Conservation (phyloP, 1,284 basidiomycete genomes). For the Wallemia ichthyophaga region DNA sequence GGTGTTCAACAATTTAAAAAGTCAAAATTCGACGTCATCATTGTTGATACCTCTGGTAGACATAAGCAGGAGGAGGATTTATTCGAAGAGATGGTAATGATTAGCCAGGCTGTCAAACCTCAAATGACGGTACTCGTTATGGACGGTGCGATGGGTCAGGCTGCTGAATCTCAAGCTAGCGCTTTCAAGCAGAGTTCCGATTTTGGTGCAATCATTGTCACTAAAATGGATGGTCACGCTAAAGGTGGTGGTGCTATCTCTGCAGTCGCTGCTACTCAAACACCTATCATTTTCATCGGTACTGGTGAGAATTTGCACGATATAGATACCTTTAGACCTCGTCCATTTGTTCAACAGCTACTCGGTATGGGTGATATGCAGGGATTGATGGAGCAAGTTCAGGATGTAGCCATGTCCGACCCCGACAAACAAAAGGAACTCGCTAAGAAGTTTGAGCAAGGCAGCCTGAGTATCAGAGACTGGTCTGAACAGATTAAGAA, state of each 20-base stretch:
- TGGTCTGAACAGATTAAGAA: conserved; percentile 93
- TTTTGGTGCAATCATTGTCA: conserved; percentile 96
- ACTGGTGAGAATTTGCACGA: conserved; percentile 91
- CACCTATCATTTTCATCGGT: conserved; percentile 94
- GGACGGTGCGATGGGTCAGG: conserved; percentile 61
- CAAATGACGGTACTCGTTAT: conserved; percentile 71
- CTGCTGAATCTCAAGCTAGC: conserved; percentile 75
- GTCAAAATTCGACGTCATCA: conserved; percentile 77
- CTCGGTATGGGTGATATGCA: conserved; percentile 87
- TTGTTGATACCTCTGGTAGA: conserved; percentile 90
- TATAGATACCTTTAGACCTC: conserved; percentile 77
- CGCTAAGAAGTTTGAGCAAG: conserved; percentile 91
- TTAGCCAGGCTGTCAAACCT: conserved; percentile 68
- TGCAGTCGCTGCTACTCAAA: conserved; percentile 90
- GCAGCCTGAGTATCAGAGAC: conserved; percentile 81
- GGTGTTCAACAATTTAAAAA: conserved; percentile 94
- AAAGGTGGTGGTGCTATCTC: conserved; percentile 98
- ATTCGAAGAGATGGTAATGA: conserved; percentile 95
- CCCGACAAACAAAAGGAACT: conserved; percentile 93
- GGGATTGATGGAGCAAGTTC: conserved; percentile 91
- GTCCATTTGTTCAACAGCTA: conserved; percentile 90
- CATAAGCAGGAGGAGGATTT: conserved; percentile 94
- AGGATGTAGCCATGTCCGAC: conserved; percentile 68
- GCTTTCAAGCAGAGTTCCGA: conserved; percentile 96
- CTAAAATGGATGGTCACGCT: conserved; percentile 97